Conservation (phyloP, 2,329 filamentous ascomycete species). For the Aspergillus sojae region DNA sequence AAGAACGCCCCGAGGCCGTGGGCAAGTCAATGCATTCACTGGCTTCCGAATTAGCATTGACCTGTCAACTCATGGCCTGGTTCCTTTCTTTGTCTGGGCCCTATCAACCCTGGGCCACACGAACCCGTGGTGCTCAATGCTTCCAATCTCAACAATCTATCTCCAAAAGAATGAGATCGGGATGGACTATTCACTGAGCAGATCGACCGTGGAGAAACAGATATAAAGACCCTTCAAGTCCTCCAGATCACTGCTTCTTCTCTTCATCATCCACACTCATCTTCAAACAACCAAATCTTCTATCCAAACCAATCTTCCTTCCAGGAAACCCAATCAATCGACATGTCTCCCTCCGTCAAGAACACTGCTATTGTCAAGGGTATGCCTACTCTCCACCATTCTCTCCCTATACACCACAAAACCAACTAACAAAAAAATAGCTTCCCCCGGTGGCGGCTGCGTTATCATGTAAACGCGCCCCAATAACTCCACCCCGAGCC, state of each 20-base stretch:
- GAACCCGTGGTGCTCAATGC: background rate
- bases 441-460: conserved; percentile 34
- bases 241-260: background rate
- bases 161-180: background rate
- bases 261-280: background rate
- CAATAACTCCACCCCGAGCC: background rate
- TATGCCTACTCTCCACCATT: conserved; percentile 10
- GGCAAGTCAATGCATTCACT: background rate
- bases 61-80: too few species aligned
- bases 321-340: conserved; percentile 22
- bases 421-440: conserved; percentile 14
- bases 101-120: background rate
- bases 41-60: background rate
- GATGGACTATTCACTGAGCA: background rate
- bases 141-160: background rate
- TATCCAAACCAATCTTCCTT: conserved; percentile 17
- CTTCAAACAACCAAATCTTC: conserved; percentile 9
- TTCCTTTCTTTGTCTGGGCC: background rate
- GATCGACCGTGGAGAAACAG: background rate
- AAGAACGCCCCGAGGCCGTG: background rate
- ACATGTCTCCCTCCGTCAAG: conserved; percentile 30
- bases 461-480: conserved; percentile 32
- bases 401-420: background rate
- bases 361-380: conserved; percentile 28
- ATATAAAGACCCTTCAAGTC: background rate